Evolutionary conservation across 352 stramenopile genomes (phyloP), one percentile per base, ranked within the genome.

Genomic region (Globisporangium barbulae): DNA sequence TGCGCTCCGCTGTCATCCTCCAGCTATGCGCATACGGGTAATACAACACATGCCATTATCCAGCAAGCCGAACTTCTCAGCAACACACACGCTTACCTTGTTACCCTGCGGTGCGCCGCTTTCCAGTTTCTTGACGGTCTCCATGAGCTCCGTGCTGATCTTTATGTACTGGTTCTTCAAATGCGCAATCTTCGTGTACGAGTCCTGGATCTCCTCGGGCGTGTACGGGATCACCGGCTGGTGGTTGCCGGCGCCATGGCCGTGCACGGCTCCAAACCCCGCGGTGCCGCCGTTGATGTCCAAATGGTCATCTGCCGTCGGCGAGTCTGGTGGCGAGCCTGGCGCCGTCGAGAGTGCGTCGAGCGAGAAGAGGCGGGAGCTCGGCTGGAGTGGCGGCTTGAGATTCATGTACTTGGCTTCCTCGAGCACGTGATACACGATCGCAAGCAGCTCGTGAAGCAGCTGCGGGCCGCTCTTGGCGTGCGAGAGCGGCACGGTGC

Each of bases 351-450:
- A 79, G 56, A 71, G 65, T 25, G 71, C 71, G 41, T 91, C 79
- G 8, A 75, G 61, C n/a, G 81, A 74, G 64, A 93, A 94, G 44
- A 93, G 71, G 59, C 81, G 86, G 45, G 83, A 91, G 64, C 79
- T 94, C 31, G 84, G 80, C 58, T 89, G 85, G 1, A 94, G 79
- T 31, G 85, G 85, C 25, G 84, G 82, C 71, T 90, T 93, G 22
- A 93, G 73, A 66, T 94, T 94, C 70, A 93, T 85, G 69, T 93
- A 71, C 69, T 90, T 90, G 63, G 76, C 82, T 70, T 94, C 85
- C 61, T 90, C 81, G 22, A 93, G 81, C 57, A 93, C 81, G 45
- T 91, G 84, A 61, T 84, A 90, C 22, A 79, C 78, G 62, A 93
- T 85, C 33, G 83, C 79, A 13, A 93, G 71, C 50, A 93, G 75